A percentile compares a stretch with the other conserved stretches of the same genome.
phyloP scores from a whole-genome alignment of 345 rosid genomes.

The Gossypium anomalum region DNA sequence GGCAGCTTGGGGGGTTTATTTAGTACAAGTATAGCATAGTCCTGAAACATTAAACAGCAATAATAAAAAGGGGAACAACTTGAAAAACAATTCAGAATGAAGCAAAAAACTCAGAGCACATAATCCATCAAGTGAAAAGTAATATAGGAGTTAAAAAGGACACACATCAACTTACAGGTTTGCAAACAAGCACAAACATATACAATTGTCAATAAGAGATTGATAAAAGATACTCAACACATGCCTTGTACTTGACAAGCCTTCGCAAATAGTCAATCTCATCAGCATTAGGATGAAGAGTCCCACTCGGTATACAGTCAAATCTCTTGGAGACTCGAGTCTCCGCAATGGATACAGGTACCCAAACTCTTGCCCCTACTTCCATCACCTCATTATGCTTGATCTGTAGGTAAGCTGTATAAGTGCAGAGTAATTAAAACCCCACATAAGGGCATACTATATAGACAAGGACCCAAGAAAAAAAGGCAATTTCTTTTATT shows the following conservation, averaged over 20 bases:
- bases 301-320: conserved; percentile 85
- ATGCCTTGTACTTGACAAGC: conserved; percentile 83
- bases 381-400: conserved; percentile 65
- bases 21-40: conserved; percentile 71
- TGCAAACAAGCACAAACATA: not conserved
- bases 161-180: not conserved
- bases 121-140: conserved; percentile 1
- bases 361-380: conserved; percentile 52
- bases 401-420: conserved; percentile 53
- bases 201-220: not conserved
- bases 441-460: conserved; percentile 13
- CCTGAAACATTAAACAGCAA: conserved; percentile 41
- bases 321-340: conserved; percentile 68
- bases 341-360: conserved; percentile 77
- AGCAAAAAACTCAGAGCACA: conserved; percentile 6
- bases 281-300: conserved; percentile 83
- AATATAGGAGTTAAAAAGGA: not conserved
- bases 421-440: conserved; percentile 31
- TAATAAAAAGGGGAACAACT: conserved; percentile 5
- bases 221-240: conserved; percentile 12
- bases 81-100: conserved; percentile 4
- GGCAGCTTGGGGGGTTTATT: conserved; percentile 92
- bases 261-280: conserved; percentile 85
- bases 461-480: not conserved
- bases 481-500: not conserved